Base-by-base conservation (phyloP, 1,284 basidiomycete species). In the Trametes sp. region DNA sequence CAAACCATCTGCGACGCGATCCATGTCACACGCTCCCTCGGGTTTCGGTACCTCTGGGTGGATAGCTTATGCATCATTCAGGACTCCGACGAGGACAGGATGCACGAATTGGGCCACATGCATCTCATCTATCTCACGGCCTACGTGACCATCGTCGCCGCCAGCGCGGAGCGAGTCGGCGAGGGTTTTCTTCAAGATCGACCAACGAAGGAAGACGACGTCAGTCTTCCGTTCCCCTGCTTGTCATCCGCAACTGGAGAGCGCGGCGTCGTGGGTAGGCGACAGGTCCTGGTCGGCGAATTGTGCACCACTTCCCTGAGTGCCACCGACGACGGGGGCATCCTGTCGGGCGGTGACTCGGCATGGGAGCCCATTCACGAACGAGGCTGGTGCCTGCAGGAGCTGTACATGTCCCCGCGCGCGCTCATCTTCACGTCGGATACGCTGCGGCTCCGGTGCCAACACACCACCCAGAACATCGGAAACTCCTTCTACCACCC, bases 381-480 rank as follows among this genome's bases (percentile, higher is more conserved):
- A 28, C 63, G 63, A 5, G 66, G 57, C 2, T 67, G 66, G 66
- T 67, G 66, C 49, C 49, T 67, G 14, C 44, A 62, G 24, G 63
- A 67, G 48, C 52, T 52, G 14, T 33, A 62, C 7, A 53, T 67
- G 33, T 64, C 66, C 7, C 45, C 63, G 9, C 57, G 66, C 21
- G 35, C 58, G 14, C 61, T 67, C 29, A 51, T 63, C 16, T 67
- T 61, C 33, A 42, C 63, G 4, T 61, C 63, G 14, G 52, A 67
- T 19, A 65, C 63, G 5, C 55, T 67, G 21, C 66, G 61, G 38
- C 61, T 55, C 51, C 57, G 57, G 11, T 67, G 66, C 46, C 66
- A 55, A 21, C 52, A 55, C 1, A 31, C 63, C 21, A 53, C 41
- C 16, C 35, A 36, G 36, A 61, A 57, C 44, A 50, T 67, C 33